Conservation (phyloP, 768 basidiomycete genomes). For the Pisolithus orientalis region DNA sequence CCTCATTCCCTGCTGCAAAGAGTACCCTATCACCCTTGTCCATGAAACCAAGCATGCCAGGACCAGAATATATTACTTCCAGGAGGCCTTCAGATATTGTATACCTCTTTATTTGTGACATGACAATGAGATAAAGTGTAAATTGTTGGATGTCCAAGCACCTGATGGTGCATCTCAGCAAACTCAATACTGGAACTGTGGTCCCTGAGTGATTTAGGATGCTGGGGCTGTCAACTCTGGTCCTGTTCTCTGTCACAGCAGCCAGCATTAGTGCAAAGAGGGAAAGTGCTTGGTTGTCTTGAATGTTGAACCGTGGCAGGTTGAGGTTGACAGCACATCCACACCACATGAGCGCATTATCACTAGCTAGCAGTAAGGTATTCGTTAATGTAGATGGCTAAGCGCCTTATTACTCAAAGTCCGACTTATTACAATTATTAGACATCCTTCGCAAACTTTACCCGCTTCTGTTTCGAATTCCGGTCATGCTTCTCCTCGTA, state of each 20-base stretch:
- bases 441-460: background rate
- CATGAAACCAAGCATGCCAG: constrained; percentile 25
- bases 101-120: constrained; percentile 46
- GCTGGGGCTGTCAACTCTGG: constrained; percentile 41
- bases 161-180: constrained; percentile 18
- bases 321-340: background rate
- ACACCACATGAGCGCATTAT: background rate
- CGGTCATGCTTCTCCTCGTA: too few species aligned
- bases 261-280: constrained; percentile 41
- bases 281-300: background rate
- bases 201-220: constrained; percentile 41
- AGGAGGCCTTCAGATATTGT: constrained; percentile 40
- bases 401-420: too few species aligned
- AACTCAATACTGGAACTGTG: constrained; percentile 33
- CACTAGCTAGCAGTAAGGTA: background rate
- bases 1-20: constrained; percentile 38
- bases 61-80: constrained; percentile 35
- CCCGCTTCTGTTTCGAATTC: too few species aligned
- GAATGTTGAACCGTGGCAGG: background rate
- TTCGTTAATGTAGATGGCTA: background rate
- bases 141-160: constrained; percentile 55
- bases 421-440: background rate
- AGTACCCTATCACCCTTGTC: constrained; percentile 38
- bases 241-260: constrained; percentile 41
- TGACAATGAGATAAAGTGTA: constrained; percentile 48